phyloP scores from a whole-genome alignment of 1,284 basidiomycete species.

The Trichosporon ovoides region DNA sequence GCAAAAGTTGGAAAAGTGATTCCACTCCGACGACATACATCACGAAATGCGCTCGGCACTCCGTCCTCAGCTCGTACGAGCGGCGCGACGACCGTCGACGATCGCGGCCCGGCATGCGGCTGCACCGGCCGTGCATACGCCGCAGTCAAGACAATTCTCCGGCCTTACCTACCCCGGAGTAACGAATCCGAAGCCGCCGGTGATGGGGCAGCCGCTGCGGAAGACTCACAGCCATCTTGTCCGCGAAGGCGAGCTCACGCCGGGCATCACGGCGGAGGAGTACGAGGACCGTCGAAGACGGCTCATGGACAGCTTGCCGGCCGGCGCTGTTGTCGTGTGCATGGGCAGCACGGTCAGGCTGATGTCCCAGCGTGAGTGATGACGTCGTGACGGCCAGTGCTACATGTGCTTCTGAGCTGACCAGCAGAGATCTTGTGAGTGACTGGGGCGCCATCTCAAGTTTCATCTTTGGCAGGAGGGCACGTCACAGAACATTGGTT shows the following conservation, averaged over 20 bases:
- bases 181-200: slow-evolving; percentile 56
- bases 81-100: not conserved
- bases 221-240: slow-evolving; percentile 77
- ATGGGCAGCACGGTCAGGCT: slow-evolving; percentile 77
- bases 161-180: not conserved
- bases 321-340: slow-evolving; percentile 70
- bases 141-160: not conserved
- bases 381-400: not conserved
- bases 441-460: no score
- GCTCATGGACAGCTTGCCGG: slow-evolving; percentile 73
- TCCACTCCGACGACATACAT: not conserved
- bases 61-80: not conserved
- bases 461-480: no score
- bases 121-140: not conserved
- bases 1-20: slow-evolving; percentile 4
- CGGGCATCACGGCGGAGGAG: slow-evolving; percentile 74
- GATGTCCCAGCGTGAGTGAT: slow-evolving; percentile 72
- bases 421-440: slow-evolving; percentile 55
- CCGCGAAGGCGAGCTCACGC: slow-evolving; percentile 65
- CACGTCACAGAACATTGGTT: no score
- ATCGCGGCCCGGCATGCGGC: not conserved
- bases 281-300: slow-evolving; percentile 70
- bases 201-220: slow-evolving; percentile 69
- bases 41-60: not conserved
- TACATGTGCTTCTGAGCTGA: slow-evolving; percentile 7